Evolutionary conservation across 352 stramenopile species (phyloP), one percentile per base, ranked within the genome.

Genomic region (Aphanomyces invadans): DNA sequence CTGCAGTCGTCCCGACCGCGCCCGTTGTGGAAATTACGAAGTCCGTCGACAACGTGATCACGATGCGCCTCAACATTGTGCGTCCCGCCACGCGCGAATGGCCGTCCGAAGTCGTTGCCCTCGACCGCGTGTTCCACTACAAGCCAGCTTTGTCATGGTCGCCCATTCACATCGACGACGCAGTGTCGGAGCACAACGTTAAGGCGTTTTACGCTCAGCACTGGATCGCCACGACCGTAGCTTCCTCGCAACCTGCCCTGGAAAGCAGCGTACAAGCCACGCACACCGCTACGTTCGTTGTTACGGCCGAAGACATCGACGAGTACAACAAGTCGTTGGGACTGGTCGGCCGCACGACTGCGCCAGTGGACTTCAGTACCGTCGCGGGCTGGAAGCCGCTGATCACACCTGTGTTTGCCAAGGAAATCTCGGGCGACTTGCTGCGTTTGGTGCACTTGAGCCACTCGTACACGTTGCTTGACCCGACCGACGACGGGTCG

Each of bases 331-430:
- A 72, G 31, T 73, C 83, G 9, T 66, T 94, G 21, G 73, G 75
- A 36, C 69, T 92, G 7, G 46, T 36, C 23, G 67, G 70, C 4
- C 75, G 73, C 23, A 53, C 33, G 0, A 74, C 71, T 2, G 80
- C 78, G 15, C 83, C 86, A 1, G 73, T 77, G 3, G 87, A 95
- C 42, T 93, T 93, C 52, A 79, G 77, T 29, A 92, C 83, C 9
- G 83, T 95, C 53, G 83, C 80, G 15, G 81, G 74, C 56, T 96
- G 87, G 84, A 82, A 85, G 46, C 75, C 84, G 33, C 68, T 96
- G 25, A 93, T 94, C 49, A 77, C 88, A 72, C 87, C 84, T 7
- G 76, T 96, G 26, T 91, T 95, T 68, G 80, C 86, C 12, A 84
- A 85, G 59, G 80, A 95, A 51, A 81, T 93, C 36, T 75, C 84